Conservation (phyloP, 371 early-diverging fungal species). For the Syncephalastrum sp. region DNA sequence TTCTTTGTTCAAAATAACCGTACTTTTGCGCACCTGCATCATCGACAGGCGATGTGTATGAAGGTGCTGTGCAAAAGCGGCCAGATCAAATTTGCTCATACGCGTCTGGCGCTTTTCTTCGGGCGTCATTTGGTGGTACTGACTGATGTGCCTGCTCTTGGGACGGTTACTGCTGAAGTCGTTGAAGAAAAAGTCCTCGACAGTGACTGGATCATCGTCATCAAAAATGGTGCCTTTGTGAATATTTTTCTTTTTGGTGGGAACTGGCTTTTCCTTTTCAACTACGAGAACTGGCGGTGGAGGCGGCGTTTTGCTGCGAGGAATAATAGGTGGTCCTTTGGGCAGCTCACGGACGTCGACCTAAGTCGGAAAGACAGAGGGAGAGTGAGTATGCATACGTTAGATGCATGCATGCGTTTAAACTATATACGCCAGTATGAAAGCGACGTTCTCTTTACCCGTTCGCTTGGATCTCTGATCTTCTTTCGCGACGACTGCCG, state of each 20-base stretch:
- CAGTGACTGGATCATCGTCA: slow-evolving; percentile 30
- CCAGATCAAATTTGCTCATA: slow-evolving; percentile 31
- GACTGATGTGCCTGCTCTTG: not conserved
- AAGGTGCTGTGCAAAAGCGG: slow-evolving; percentile 43
- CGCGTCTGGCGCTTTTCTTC: slow-evolving; percentile 3
- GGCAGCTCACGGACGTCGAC: slow-evolving; percentile 13
- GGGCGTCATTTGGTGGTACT: slow-evolving; percentile 4
- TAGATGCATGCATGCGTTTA: no score
- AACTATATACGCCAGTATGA: no score
- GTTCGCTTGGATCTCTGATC: no score
- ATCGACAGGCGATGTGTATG: slow-evolving; percentile 44
- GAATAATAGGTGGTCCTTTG: slow-evolving; percentile 10
- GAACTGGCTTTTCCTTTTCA: not conserved
- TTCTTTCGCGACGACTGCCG: slow-evolving; percentile 1
- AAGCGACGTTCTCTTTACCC: no score
- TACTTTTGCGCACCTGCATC: slow-evolving; percentile 35
- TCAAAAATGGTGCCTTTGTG: slow-evolving; percentile 11
- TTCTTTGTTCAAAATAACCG: slow-evolving; percentile 38
- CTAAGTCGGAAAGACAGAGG: not conserved
- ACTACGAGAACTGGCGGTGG: slow-evolving; percentile 2
- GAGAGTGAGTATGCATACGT: not conserved
- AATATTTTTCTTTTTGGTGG: slow-evolving; percentile 4
- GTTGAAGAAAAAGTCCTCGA: slow-evolving; percentile 38
- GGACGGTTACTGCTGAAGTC: slow-evolving; percentile 20
- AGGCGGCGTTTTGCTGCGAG: slow-evolving; percentile 11